Evolutionary conservation across 805 yeast species (phyloP), one percentile per base, ranked within the genome.

Genomic region (Nakazawaea ishiwadae): DNA sequence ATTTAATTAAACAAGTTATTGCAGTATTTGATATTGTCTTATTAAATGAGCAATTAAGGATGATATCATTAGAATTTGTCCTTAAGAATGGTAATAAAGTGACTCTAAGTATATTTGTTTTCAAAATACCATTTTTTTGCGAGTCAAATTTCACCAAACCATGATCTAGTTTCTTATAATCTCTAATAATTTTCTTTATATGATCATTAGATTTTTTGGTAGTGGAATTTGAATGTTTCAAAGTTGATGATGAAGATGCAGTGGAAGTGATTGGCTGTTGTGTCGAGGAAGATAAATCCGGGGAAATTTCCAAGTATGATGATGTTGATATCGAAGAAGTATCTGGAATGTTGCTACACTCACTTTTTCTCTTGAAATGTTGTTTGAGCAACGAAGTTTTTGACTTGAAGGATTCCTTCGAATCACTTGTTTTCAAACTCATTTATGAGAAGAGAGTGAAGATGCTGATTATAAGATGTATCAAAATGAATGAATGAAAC

Each of bases 21-120:
- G 51, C 42, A 6, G 42, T 16, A 4, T 31, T 20, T 17, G 47
- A 35, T 15, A 43, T 29, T 17, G 39, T 40, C 3, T 36, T 24
- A 17, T 46, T 45, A 18, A 45, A 26, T 29, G 46, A 48, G 4
- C 36, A 14, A 18, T 38, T 39, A 7, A 48, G 40, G 14, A 52
- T 15, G 46, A 50, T 44, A 9, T 46, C 44, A 10, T 41, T 10
- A 8, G 43, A 30, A 6, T 40, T 42, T 4, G 51, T 40, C 40
- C 78, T 53, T 14, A 73, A 52, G 46, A 67, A 69, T 15, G 75
- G 76, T 20, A 76, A 55, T 16, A 76, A 55, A 4, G 68, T 57
- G 2, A 75, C 65, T 29, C 81, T 56, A 23, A 76, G 54, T 11
- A 75, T 59, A 51, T 75, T 76, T 2, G 73, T 57, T 47, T 69